A percentile compares a stretch with the other conserved stretches of the same genome.
phyloP scores from a whole-genome alignment of 805 yeast genomes.

The Schizosaccharomyces octosporus region DNA sequence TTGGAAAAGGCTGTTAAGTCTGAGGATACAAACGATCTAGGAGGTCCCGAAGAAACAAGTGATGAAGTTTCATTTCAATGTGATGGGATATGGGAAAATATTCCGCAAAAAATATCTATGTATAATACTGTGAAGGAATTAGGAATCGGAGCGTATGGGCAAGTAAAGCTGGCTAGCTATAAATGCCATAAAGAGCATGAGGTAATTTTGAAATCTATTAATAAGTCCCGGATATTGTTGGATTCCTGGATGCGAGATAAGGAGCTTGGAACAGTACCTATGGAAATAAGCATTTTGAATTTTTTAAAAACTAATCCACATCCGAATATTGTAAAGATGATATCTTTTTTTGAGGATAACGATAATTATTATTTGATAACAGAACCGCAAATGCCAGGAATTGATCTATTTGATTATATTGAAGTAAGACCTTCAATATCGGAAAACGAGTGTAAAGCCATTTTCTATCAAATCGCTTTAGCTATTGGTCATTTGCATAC shows the following conservation, averaged over 20 bases:
- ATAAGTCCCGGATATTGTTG: conserved; percentile 75
- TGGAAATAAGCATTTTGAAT: conserved; percentile 86
- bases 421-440: conserved; percentile 64
- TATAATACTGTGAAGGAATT: conserved; percentile 47
- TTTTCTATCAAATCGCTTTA: conserved; percentile 54
- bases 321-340: conserved; percentile 59
- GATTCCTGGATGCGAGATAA: conserved; percentile 96
- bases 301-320: conserved; percentile 48
- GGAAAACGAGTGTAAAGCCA: conserved; percentile 52
- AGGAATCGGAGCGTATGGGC: conserved; percentile 96
- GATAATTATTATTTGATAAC: conserved; percentile 76
- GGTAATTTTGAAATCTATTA: conserved; percentile 68
- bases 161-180: conserved; percentile 58
- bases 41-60: background rate
- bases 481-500: conserved; percentile 63
- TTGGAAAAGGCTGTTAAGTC: background rate
- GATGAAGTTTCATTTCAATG: background rate
- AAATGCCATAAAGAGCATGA: conserved; percentile 30
- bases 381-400: conserved; percentile 82
- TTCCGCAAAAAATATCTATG: conserved; percentile 24
- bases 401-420: conserved; percentile 77
- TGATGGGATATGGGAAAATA: background rate
- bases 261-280: conserved; percentile 72
- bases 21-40: background rate
- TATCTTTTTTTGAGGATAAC: conserved; percentile 84